Evolutionary conservation across 805 yeast species (phyloP), one percentile per base, ranked within the genome.

Genomic region (Soucietia sequanensis): DNA sequence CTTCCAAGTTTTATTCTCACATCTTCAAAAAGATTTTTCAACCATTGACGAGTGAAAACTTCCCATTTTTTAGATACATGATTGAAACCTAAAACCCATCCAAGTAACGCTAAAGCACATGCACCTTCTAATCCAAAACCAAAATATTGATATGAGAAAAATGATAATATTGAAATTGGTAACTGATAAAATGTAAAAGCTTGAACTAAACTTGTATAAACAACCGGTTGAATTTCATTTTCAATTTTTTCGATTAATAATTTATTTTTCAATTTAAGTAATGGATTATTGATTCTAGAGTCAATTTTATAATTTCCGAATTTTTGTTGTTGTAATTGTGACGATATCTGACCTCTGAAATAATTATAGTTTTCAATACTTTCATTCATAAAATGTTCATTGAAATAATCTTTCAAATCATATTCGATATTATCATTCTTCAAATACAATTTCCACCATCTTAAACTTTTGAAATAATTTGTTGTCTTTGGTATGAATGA

Each of bases 381-480:
- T 17, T 52, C 41, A 34, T 42, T 48, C 71, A 68, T 65, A 46
- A 68, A 68, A 23, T 55, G 45, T 6, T 43, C 31, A 28, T 38
- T 50, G 38, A 68, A 59, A 44, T 39, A 65, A 37, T 68, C 74
- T 37, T 68, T 68, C 28, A 68, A 41, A 24, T 57, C 61, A 38
- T 68, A 68, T 44, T 65, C 72, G 15, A 68, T 65, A 41, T 68
- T 67, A 33, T 68, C 74, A 39, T 68, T 68, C 30, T 55, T 56
- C 37, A 48, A 50, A 43, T 68, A 68, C n/a, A 68, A 44, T 42
- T 52, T 65, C 68, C 70, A 68, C 72, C 72, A 68, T 12, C 46
- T 44, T 32, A 68, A 54, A 12, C 48, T 54, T 13, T 44, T 48
- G 52, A 68, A 65, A 31, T 57, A 64, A 1, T 35, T 41, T 12